phyloP scores from a whole-genome alignment of 257 asterid species.

The Jacaranda copaia region DNA sequence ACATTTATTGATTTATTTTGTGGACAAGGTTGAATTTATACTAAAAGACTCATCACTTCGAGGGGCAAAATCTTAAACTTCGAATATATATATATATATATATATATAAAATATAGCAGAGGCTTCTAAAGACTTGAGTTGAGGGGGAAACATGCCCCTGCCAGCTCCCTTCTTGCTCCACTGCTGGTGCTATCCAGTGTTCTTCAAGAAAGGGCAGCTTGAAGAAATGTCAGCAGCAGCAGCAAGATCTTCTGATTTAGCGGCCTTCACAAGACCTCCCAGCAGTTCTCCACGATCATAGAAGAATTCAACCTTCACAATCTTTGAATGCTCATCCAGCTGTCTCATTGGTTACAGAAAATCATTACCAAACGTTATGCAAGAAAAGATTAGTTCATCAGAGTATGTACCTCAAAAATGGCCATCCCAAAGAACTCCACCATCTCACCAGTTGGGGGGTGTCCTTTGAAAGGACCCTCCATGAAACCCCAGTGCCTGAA shows the following conservation, averaged over 20 bases:
- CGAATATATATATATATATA: too few relatives aligned
- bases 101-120: too few relatives aligned
- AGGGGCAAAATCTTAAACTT: too few relatives aligned
- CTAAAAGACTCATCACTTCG: too few relatives aligned
- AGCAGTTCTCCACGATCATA: slow-evolving; percentile 68
- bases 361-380: neutral
- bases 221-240: slow-evolving; percentile 29
- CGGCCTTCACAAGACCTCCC: slow-evolving; percentile 61
- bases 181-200: slow-evolving; percentile 31
- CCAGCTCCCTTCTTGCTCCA: too few relatives aligned
- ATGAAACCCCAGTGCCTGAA: slow-evolving; percentile 65
- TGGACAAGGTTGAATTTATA: too few relatives aligned
- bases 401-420: slow-evolving; percentile 45
- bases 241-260: neutral
- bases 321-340: slow-evolving; percentile 62
- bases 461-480: slow-evolving; percentile 59
- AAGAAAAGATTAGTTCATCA: neutral
- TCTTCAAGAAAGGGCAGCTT: slow-evolving; percentile 59
- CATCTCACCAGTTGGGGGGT: slow-evolving; percentile 51
- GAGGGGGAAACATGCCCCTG: too few relatives aligned
- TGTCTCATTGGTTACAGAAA: slow-evolving; percentile 13
- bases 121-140: too few relatives aligned
- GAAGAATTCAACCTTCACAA: slow-evolving; percentile 62
- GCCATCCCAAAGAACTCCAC: slow-evolving; percentile 50
- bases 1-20: too few relatives aligned